Evolutionary conservation across 345 rosid genomes (phyloP).

Genomic region (Turritis glabra): DNA sequence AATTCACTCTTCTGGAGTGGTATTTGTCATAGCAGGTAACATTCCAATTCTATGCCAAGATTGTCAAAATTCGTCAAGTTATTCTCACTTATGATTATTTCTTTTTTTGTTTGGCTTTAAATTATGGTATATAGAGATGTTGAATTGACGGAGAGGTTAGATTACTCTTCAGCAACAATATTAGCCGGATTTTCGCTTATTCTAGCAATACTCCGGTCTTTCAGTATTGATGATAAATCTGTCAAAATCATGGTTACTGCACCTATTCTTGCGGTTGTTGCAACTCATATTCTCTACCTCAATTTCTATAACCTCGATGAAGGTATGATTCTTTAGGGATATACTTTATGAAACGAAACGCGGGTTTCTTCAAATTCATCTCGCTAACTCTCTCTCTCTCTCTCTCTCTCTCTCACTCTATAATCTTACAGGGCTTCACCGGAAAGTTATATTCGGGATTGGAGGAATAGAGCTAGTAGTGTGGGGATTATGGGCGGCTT

Average conservation of each 20-base stretch:
- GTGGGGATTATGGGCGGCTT: slow-evolving; percentile 85
- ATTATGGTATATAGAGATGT: slow-evolving; percentile 57
- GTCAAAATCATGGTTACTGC: slow-evolving; percentile 84
- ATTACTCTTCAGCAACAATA: slow-evolving; percentile 80
- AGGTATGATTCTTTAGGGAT: slow-evolving; percentile 44
- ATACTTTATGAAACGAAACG: slow-evolving; percentile 1
- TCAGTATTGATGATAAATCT: slow-evolving; percentile 70
- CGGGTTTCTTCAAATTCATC: not conserved
- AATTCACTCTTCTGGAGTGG: slow-evolving; percentile 90
- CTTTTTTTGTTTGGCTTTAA: slow-evolving; percentile 26
- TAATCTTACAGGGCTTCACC: slow-evolving; percentile 63
- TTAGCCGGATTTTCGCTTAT: slow-evolving; percentile 67
- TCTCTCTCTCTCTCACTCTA: not conserved
- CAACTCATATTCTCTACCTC: slow-evolving; percentile 83
- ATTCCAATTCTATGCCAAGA: not conserved
- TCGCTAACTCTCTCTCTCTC: not conserved
- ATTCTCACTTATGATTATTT: not conserved
- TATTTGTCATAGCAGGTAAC: slow-evolving; percentile 78
- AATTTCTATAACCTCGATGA: slow-evolving; percentile 76
- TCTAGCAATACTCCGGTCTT: slow-evolving; percentile 66
- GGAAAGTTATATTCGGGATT: slow-evolving; percentile 69
- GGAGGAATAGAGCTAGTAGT: slow-evolving; percentile 63
- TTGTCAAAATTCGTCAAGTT: not conserved
- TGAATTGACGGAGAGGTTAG: slow-evolving; percentile 77
- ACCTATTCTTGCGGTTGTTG: slow-evolving; percentile 74